Conservation (phyloP, 768 basidiomycete species). For the Astraeus odoratus region DNA sequence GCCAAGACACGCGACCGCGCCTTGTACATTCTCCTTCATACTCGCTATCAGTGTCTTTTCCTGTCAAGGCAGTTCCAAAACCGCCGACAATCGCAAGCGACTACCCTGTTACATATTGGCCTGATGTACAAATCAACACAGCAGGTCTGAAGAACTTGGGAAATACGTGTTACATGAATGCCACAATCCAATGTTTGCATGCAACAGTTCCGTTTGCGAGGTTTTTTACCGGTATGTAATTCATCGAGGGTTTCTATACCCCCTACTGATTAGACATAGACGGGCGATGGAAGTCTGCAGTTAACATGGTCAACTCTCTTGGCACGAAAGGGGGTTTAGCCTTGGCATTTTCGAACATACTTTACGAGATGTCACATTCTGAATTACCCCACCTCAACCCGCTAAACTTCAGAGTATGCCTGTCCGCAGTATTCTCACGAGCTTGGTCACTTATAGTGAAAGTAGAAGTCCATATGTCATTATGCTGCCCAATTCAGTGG, state of each 20-base stretch:
- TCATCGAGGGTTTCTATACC: neutral
- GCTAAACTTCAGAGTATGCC: conserved; percentile 71
- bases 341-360: conserved; percentile 71
- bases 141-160: conserved; percentile 90
- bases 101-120: conserved; percentile 82
- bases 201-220: conserved; percentile 90
- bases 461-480: conserved; percentile 50
- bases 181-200: conserved; percentile 92
- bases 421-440: conserved; percentile 15
- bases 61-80: conserved; percentile 35
- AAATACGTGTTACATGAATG: conserved; percentile 99
- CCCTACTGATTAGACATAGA: conserved; percentile 36
- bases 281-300: conserved; percentile 71
- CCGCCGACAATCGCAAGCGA: conserved; percentile 66
- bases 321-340: conserved; percentile 85
- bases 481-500: conserved; percentile 73
- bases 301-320: conserved; percentile 81
- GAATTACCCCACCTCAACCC: conserved; percentile 81
- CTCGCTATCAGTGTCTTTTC: conserved; percentile 16
- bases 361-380: conserved; percentile 84
- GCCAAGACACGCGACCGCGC: conserved; percentile 70
- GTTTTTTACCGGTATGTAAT: conserved; percentile 76
- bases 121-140: conserved; percentile 68
- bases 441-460: conserved; percentile 9
- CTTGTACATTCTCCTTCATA: conserved; percentile 33